Base-by-base conservation (phyloP, 208 protist species). In the Leishmania turanica region DNA sequence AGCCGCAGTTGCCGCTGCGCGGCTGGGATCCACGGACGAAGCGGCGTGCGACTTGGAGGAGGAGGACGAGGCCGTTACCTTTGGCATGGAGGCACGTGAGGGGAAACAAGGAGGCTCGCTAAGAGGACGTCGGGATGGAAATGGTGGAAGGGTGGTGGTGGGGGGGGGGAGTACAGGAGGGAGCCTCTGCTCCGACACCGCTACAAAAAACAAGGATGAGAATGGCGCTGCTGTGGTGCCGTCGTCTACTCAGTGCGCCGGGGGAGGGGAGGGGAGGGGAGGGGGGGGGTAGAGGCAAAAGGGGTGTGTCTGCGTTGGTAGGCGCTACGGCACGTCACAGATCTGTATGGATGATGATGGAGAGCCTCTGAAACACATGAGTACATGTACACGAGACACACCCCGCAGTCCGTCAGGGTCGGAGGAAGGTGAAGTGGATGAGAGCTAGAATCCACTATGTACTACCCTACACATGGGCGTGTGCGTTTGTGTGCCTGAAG, bases 41-140 rank as follows among this genome's bases (percentile, higher is more conserved):
- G 71, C 37, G 49, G 71, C 49, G 49, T 75, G 21, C 71, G 31
- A 34, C 71, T 75, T 75, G 1, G 37, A 27, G 17, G 69, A 80
- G 13, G 74, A 53, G 8, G 56, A 53, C 40, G 56, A 49, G 19
- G 34, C 40, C 24, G 77, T 80, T 68, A 51, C 45, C 37, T 45
- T 73, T 49, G 77, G 31, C 71, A 75, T 75, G 31, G 49, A 54
- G 51, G 49, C 34, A 21, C 6, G 45, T 24, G 27, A 54, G 13
- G 31, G 27, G 40, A 15, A 47, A 5, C 9, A 51, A 15, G 42
- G 11, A 34, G 42, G 24, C 1, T 9, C 42, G 15, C 68, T 47
- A 72, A 72, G 47, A 56, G 70, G 49, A 37, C 49, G 49, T n/a
- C 49, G 31, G 0, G 68, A 27, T 9, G 24, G 6, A 47, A 47